A percentile compares a stretch with the other conserved stretches of the same genome.
Conservation (phyloP, 352 stramenopile species). For the Phytophthora ramorum region DNA sequence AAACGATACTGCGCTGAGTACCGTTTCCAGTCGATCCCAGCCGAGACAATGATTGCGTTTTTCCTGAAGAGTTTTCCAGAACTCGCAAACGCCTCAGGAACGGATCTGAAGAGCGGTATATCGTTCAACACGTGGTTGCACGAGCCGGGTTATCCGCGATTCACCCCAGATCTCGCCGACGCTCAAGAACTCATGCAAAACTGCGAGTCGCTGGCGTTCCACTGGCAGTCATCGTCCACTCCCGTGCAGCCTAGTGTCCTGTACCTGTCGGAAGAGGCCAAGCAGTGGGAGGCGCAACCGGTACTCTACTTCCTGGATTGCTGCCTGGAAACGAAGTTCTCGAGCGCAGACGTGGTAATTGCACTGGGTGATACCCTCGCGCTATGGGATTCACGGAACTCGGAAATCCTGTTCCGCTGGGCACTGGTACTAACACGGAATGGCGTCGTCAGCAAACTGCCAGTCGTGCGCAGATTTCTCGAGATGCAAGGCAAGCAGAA, state of each 20-base stretch:
- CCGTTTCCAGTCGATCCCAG: constrained; percentile 79
- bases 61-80: constrained; percentile 75
- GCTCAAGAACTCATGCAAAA: constrained; percentile 74
- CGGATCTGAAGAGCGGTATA: constrained; percentile 66
- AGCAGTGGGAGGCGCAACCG: constrained; percentile 63
- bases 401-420: constrained; percentile 77
- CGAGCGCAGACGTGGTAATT: constrained; percentile 49
- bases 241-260: constrained; percentile 70
- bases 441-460: constrained; percentile 47
- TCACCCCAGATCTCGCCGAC: constrained; percentile 66
- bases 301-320: constrained; percentile 79
- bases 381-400: constrained; percentile 66
- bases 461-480: constrained; percentile 62
- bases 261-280: constrained; percentile 66
- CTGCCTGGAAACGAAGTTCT: constrained; percentile 57
- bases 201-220: constrained; percentile 68
- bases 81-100: constrained; percentile 45
- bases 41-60: constrained; percentile 73
- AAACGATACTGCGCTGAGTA: constrained; percentile 70
- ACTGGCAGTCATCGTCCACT: constrained; percentile 60
- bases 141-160: constrained; percentile 63
- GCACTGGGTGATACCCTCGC: constrained; percentile 57
- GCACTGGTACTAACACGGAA: constrained; percentile 74
- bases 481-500: constrained; percentile 83
- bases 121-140: constrained; percentile 78